These are phyloP conservation scores for Fusarium marasasianum DNA, from an alignment of 2,329 filamentous ascomycete genomes.

Conservation along the genomic window DNA sequence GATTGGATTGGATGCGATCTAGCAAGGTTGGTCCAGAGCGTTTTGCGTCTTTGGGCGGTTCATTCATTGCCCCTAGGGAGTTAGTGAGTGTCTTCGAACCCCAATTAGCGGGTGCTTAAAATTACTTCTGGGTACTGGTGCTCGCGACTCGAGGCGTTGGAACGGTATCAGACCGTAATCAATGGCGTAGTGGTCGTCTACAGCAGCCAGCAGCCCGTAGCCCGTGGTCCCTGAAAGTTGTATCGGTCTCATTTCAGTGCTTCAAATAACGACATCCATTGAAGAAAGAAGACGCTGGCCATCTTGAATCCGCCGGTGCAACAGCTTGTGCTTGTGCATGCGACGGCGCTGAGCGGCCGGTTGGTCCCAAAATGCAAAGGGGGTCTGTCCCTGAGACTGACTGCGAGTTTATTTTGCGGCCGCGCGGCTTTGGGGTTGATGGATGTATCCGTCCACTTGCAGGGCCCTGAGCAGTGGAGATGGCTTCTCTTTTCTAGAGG, in stretches of 20 bases:
- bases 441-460: slow-evolving; percentile 27
- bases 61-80: slow-evolving; percentile 1
- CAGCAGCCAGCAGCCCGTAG: background rate
- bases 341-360: slow-evolving; percentile 3
- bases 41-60: slow-evolving; percentile 17
- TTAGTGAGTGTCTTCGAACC: background rate
- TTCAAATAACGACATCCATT: background rate
- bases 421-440: slow-evolving; percentile 33
- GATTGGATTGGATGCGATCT: slow-evolving; percentile 28
- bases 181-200: background rate
- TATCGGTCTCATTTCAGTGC: background rate
- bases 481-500: slow-evolving; percentile 29
- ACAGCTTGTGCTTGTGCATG: slow-evolving; percentile 7
- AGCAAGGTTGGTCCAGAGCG: slow-evolving; percentile 33
- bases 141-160: background rate
- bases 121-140: slow-evolving; percentile 10
- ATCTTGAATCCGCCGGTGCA: slow-evolving; percentile 15
- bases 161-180: background rate
- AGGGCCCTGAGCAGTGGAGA: slow-evolving; percentile 27
- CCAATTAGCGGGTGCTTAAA: slow-evolving; percentile 17
- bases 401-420: slow-evolving; percentile 37
- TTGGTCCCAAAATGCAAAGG: background rate
- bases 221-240: background rate
- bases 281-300: background rate
- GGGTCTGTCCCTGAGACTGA: slow-evolving; percentile 28